A percentile compares a stretch with the other conserved stretches of the same genome.
Evolutionary conservation across 495 filamentous ascomycete species (phyloP).

Genomic region (Penicillium paradoxum): DNA sequence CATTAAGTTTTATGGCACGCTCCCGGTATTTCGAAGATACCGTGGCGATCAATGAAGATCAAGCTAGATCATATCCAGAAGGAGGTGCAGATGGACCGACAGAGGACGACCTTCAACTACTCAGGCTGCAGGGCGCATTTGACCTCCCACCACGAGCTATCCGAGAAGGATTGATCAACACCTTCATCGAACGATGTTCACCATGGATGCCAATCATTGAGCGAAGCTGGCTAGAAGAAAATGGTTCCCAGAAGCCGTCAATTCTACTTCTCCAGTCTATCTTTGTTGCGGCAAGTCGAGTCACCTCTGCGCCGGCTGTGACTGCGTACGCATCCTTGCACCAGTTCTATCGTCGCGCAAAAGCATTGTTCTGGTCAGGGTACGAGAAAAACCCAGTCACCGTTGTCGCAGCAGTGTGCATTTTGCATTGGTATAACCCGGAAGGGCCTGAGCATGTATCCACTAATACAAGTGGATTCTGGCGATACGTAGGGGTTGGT

Average conservation of each 20-base stretch:
- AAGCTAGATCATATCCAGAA: conserved; percentile 12
- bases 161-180: conserved; percentile 23
- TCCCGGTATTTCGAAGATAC: conserved; percentile 23
- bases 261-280: conserved; percentile 22
- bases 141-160: conserved; percentile 22
- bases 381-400: conserved; percentile 26
- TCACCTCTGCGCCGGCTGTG: conserved; percentile 21
- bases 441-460: conserved; percentile 25
- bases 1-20: conserved; percentile 19
- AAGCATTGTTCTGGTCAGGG: conserved; percentile 25
- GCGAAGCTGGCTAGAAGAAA: conserved; percentile 21
- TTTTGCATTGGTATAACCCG: conserved; percentile 27
- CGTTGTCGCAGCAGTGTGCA: conserved; percentile 23
- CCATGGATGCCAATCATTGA: conserved; percentile 29
- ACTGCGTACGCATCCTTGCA: conserved; percentile 23
- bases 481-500: conserved; percentile 24
- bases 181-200: conserved; percentile 23
- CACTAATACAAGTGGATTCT: conserved; percentile 26
- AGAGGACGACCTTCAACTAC: conserved; percentile 21
- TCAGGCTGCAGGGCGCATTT: conserved; percentile 23
- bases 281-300: conserved; percentile 23
- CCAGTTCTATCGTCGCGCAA: conserved; percentile 24
- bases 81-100: conserved; percentile 18
- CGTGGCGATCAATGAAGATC: conserved; percentile 17
- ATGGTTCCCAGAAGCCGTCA: conserved; percentile 14